Percentiles rank a stretch among this genome's conserved stretches.
These are phyloP conservation scores for Termitomyces sp. DNA, from an alignment of 768 basidiomycete species.

Conservation along the genomic window DNA sequence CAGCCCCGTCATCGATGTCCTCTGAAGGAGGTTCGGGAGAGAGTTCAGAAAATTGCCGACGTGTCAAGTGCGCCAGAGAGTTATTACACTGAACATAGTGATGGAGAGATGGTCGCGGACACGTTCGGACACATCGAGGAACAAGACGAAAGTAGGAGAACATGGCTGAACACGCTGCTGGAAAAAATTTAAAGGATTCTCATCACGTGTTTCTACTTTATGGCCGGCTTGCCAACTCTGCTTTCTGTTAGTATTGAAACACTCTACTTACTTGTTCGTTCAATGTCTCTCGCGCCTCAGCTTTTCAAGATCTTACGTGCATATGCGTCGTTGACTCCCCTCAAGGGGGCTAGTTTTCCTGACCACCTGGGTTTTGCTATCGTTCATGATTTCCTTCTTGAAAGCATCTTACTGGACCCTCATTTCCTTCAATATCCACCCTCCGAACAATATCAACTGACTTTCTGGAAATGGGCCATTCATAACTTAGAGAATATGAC, in stretches of 20 bases:
- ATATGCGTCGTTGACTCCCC: constrained; percentile 50
- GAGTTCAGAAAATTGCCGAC: constrained; percentile 13
- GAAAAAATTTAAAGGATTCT: constrained; percentile 28
- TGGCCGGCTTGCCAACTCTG: constrained; percentile 15
- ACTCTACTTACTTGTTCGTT: neutral
- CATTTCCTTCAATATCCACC: constrained; percentile 62
- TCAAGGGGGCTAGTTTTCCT: constrained; percentile 40
- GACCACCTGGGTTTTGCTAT: constrained; percentile 26
- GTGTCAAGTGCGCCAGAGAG: constrained; percentile 8
- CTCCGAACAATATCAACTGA: constrained; percentile 53
- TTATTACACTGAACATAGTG: constrained; percentile 22
- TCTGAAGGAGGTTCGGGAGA: constrained; percentile 24
- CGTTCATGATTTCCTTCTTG: constrained; percentile 56
- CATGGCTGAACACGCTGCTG: constrained; percentile 21
- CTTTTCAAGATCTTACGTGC: constrained; percentile 43
- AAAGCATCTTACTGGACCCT: constrained; percentile 42
- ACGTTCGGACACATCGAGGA: constrained; percentile 24
- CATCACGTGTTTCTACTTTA: constrained; percentile 27
- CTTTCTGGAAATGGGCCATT: constrained; percentile 76
- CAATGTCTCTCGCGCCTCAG: constrained; percentile 11
- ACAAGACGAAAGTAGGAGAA: constrained; percentile 30
- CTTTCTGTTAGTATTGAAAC: neutral
- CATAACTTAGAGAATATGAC: constrained; percentile 44
- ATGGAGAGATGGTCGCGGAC: constrained; percentile 20
- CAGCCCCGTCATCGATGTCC: constrained; percentile 9